These are phyloP conservation scores for Eimeria acervulina DNA, from an alignment of 169 alveolate genomes.

Conservation along the genomic window DNA sequence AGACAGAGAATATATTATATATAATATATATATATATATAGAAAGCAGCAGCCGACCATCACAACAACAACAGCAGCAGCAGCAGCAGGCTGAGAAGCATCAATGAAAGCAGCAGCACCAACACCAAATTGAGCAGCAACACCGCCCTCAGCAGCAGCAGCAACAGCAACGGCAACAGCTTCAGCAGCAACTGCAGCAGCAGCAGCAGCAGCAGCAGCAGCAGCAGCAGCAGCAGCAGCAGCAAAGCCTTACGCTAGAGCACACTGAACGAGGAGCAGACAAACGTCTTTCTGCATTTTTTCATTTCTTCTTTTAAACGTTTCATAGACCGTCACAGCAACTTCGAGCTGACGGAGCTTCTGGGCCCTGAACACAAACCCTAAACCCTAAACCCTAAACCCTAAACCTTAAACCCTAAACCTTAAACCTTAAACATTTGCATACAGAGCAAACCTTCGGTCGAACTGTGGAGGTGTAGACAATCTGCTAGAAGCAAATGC, in stretches of 20 bases:
- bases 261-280: conserved; percentile 31
- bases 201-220: conserved; percentile 42
- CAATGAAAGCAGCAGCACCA: background rate
- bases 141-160: too few relatives aligned
- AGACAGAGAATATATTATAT: too few relatives aligned
- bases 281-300: background rate
- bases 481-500: too few relatives aligned
- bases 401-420: conserved; percentile 2
- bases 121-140: too few relatives aligned
- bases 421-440: too few relatives aligned
- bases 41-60: too few relatives aligned
- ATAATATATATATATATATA: too few relatives aligned
- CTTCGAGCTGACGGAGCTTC: conserved; percentile 27
- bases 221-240: conserved; percentile 50
- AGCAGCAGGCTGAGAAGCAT: background rate
- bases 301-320: background rate
- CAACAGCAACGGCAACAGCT: too few relatives aligned
- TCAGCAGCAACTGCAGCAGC: background rate
- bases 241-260: conserved; percentile 30
- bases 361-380: background rate
- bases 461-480: too few relatives aligned
- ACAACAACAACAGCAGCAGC: background rate
- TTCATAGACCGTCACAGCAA: conserved; percentile 31
- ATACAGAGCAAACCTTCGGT: too few relatives aligned
- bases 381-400: conserved; percentile 25